These are phyloP conservation scores for Colletotrichum sp. DNA, from an alignment of 2,329 filamentous ascomycete species.

Conservation along the genomic window DNA sequence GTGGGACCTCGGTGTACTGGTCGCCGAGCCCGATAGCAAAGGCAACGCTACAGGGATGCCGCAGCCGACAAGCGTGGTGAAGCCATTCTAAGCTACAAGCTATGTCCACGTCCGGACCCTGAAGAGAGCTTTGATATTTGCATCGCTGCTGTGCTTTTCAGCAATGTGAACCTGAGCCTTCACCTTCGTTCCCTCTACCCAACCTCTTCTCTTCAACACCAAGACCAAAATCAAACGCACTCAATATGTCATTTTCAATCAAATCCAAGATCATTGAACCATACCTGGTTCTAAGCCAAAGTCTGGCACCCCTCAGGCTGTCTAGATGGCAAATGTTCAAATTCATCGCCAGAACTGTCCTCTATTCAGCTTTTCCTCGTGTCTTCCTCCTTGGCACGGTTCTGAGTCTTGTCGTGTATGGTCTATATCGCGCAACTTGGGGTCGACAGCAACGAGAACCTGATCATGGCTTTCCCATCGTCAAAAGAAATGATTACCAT, in stretches of 20 bases:
- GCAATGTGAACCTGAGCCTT: not conserved
- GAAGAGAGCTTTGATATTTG: conserved; percentile 34
- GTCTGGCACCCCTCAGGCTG: not conserved
- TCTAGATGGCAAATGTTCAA: not conserved
- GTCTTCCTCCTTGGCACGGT: not conserved
- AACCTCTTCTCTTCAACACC: not conserved
- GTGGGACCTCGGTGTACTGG: not conserved
- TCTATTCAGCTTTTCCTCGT: not conserved
- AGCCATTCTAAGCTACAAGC: not conserved
- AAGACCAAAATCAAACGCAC: not conserved
- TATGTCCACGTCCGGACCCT: not conserved
- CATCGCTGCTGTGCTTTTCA: not conserved
- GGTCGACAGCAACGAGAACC: not conserved
- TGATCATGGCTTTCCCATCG: not conserved
- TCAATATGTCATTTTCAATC: not conserved
- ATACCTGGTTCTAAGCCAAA: not conserved
- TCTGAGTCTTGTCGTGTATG: not conserved
- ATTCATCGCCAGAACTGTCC: not conserved
- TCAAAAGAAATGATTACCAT: not conserved
- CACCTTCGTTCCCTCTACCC: not conserved
- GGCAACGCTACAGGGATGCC: not conserved
- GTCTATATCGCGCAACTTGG: not conserved
- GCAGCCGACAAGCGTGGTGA: not conserved
- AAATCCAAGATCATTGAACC: not conserved
- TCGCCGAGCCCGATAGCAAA: not conserved